Conservation (phyloP, 352 stramenopile genomes). For the Aphanomyces cochlioides region DNA sequence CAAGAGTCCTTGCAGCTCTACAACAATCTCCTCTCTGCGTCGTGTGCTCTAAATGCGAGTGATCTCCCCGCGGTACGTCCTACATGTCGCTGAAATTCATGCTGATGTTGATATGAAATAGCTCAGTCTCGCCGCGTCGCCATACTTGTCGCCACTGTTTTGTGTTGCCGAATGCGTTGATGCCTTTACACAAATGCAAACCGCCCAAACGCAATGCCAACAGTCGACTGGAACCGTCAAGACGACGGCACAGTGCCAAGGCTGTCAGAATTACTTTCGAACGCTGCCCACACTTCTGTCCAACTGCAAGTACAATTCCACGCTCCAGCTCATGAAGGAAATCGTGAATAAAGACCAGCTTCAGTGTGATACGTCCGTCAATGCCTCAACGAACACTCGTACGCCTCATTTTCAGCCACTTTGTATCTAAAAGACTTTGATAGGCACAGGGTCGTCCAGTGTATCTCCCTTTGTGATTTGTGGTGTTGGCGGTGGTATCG, state of each 20-base stretch:
- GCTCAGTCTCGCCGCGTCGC: neutral
- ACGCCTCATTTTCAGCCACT: neutral
- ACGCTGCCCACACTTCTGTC: neutral
- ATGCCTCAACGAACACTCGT: neutral
- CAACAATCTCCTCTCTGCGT: neutral
- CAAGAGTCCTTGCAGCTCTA: neutral
- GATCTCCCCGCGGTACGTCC: neutral
- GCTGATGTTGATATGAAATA: neutral
- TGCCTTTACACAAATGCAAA: constrained; percentile 1
- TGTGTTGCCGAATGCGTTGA: neutral
- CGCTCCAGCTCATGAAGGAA: neutral
- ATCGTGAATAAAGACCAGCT: neutral
- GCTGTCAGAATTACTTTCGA: neutral
- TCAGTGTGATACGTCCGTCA: constrained; percentile 13
- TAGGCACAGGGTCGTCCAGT: neutral
- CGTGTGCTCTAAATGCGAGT: neutral
- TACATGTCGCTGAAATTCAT: neutral
- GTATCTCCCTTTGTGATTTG: neutral
- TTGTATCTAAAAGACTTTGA: neutral
- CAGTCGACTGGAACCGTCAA: neutral
- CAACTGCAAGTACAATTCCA: constrained; percentile 14
- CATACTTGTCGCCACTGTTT: neutral
- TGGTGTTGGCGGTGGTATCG: neutral
- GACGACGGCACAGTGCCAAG: constrained; percentile 12
- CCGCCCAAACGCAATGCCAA: neutral